Evolutionary conservation across 352 stramenopile species (phyloP).

Genomic region (Phytophthora uliginosa): DNA sequence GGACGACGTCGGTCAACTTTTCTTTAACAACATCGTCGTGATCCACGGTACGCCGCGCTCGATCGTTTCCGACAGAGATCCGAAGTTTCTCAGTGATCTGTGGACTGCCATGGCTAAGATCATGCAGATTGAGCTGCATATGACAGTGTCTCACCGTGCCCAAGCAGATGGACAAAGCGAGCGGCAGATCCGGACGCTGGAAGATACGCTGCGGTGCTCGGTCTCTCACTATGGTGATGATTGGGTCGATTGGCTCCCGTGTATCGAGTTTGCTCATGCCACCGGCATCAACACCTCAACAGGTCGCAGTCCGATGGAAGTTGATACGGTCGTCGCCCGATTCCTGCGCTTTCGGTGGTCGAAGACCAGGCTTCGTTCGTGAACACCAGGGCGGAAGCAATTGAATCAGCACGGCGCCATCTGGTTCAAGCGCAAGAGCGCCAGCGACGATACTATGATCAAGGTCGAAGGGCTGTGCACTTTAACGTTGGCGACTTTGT

Average conservation of each 20-base stretch:
- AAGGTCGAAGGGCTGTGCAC: not conserved
- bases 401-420: not conserved
- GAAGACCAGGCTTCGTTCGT: not conserved
- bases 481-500: not conserved
- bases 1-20: not conserved
- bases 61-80: slow-evolving; percentile 1
- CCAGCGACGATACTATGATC: not conserved
- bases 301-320: not conserved
- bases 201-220: slow-evolving; percentile 1
- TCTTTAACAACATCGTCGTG: slow-evolving; percentile 6
- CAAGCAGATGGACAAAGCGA: slow-evolving; percentile 8
- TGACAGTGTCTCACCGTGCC: slow-evolving; percentile 10
- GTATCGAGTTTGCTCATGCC: slow-evolving; percentile 5
- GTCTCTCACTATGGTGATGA: slow-evolving; percentile 12
- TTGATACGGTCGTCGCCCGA: slow-evolving; percentile 1
- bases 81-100: slow-evolving; percentile 3
- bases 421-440: not conserved
- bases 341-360: not conserved
- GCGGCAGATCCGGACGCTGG: slow-evolving; percentile 3
- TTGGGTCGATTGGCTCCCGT: not conserved
- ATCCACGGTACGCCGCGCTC: not conserved
- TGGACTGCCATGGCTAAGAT: not conserved
- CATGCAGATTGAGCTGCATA: not conserved
- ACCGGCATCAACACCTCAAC: slow-evolving; percentile 5
- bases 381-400: not conserved